A percentile compares a stretch with the other conserved stretches of the same genome.
phyloP scores from a whole-genome alignment of 345 rosid species.

The Euphorbia pulcherrima region DNA sequence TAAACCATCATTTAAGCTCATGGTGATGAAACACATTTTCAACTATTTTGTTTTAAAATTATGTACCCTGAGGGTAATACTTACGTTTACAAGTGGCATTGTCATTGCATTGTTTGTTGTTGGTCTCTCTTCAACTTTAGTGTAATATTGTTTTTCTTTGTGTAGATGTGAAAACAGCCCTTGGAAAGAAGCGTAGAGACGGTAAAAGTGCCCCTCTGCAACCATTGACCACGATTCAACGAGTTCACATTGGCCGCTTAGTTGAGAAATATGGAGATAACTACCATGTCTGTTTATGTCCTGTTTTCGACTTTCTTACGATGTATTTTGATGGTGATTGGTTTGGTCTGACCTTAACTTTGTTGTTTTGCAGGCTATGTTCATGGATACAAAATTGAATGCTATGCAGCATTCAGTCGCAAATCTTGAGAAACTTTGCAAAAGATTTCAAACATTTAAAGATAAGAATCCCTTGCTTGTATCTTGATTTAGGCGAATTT shows the following conservation, averaged over 20 bases:
- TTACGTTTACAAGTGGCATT: no score
- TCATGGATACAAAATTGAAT: slow-evolving; percentile 76
- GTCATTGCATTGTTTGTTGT: background rate
- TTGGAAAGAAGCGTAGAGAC: slow-evolving; percentile 84
- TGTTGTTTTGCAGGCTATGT: slow-evolving; percentile 59
- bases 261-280: slow-evolving; percentile 74
- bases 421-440: slow-evolving; percentile 63
- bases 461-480: slow-evolving; percentile 61
- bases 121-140: background rate
- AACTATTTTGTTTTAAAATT: background rate
- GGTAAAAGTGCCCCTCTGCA: slow-evolving; percentile 70
- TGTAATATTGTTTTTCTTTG: background rate
- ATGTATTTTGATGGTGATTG: background rate
- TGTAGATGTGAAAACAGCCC: slow-evolving; percentile 74
- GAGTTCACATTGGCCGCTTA: slow-evolving; percentile 49
- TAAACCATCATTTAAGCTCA: background rate
- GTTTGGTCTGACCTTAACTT: background rate
- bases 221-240: slow-evolving; percentile 79
- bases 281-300: slow-evolving; percentile 46
- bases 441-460: slow-evolving; percentile 48
- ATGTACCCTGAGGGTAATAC: no score
- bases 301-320: background rate
- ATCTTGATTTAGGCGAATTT: background rate
- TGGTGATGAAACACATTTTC: no score
- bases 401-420: slow-evolving; percentile 79